Evolutionary conservation across 495 filamentous ascomycete genomes (phyloP), one percentile per base, ranked within the genome.

Genomic region (Podospora comata): DNA sequence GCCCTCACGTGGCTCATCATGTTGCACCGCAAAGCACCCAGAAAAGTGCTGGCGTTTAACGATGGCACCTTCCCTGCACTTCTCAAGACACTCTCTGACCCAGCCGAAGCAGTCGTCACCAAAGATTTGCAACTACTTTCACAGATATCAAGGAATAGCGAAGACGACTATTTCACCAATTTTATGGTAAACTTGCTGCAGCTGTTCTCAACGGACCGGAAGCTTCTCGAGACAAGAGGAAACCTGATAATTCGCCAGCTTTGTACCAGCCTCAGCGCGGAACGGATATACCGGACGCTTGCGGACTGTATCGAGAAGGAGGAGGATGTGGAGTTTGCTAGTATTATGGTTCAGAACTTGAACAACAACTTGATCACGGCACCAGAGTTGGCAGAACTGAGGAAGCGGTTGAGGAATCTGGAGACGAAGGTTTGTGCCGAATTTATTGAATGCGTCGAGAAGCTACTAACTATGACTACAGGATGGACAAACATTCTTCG

Each of bases 361-460:
- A 99, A 99, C 79, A 99, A 99, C 74, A 99, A 98, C 71, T 85
- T 99, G 20, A 98, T 98, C 71, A 99, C 96, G 13, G 96, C 96
- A 0, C 96, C 96, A 0, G 93, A 99, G 75, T 83, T 99, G 39
- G 88, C 92, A 0, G 96, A 97, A 63, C 82, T 99, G 58, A 86
- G 96, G 59, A 97, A 96, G 77, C 85, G 95, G 20, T 83, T 99
- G 60, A 85, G 94, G 30, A 98, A 95, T 75, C 83, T 97, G 13
- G 95, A 98, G 76, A 91, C 91, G 0, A 91, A 88, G 78, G 92
- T 92, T 79, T 55, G 69, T 66, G 20, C 19, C 27, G 5, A 19
- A 26, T 11, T 30, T 15, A 1, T 4, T 27, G 53, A 13, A 23
- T 32, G 19, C 28, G 30, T 32, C 30, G 30, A 32, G 30, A 34